phyloP scores from a whole-genome alignment of 192 early-diverging fungal species.

The Dissophora ornata region DNA sequence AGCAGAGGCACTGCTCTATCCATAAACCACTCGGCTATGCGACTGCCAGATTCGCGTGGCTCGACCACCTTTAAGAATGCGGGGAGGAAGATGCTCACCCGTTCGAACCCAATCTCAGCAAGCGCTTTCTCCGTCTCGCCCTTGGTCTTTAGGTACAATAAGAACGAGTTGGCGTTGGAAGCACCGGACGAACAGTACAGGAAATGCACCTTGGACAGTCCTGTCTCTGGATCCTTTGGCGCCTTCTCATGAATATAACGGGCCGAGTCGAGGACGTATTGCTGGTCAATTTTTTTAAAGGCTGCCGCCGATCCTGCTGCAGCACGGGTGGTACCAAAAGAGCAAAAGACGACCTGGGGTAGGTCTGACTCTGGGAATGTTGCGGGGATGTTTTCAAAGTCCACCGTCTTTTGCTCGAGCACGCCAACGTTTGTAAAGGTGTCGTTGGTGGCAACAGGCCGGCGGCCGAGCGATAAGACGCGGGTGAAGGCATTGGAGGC shows the following conservation, averaged over 20 bases:
- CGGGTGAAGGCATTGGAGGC: constrained; percentile 55
- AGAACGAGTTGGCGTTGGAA: constrained; percentile 67
- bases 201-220: constrained; percentile 59
- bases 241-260: constrained; percentile 67
- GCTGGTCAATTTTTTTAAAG: constrained; percentile 83
- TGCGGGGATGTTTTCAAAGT: constrained; percentile 77
- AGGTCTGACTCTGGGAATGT: constrained; percentile 28
- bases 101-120: constrained; percentile 68
- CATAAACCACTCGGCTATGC: constrained; percentile 6
- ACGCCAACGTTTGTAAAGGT: constrained; percentile 23
- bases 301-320: constrained; percentile 71
- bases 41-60: constrained; percentile 5
- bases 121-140: constrained; percentile 80
- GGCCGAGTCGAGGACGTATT: constrained; percentile 77
- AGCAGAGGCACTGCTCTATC: constrained; percentile 19
- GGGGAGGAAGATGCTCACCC: constrained; percentile 74
- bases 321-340: constrained; percentile 77
- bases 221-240: constrained; percentile 30
- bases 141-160: constrained; percentile 82
- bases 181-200: constrained; percentile 63
- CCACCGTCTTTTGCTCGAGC: constrained; percentile 71
- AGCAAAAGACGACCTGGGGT: constrained; percentile 70
- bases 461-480: constrained; percentile 69
- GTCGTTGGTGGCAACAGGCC: constrained; percentile 24
- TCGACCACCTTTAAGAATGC: constrained; percentile 61